Percentiles rank a stretch among this genome's conserved stretches.
Conservation (phyloP, 495 filamentous ascomycete genomes). For the Hapsidospora chrysogenum region DNA sequence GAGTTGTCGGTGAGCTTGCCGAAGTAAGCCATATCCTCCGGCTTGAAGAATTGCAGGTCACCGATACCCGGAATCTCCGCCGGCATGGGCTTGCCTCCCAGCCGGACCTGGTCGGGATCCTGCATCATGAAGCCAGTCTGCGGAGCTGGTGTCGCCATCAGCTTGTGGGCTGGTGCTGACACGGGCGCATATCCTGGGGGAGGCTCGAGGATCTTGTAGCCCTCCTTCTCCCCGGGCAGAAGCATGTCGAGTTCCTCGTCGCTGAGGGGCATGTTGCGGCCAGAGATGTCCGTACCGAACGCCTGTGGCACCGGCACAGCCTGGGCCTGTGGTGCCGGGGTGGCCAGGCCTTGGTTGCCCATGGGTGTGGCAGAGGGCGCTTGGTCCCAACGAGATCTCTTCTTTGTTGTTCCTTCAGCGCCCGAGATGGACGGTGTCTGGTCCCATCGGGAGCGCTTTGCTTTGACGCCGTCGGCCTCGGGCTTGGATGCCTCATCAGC, state of each 20-base stretch:
- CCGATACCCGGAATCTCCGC: conserved; percentile 96
- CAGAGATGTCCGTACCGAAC: conserved; percentile 72
- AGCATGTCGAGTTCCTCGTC: conserved; percentile 91
- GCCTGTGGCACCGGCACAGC: conserved; percentile 34
- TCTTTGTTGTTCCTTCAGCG: conserved; percentile 39
- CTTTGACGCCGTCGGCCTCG: not conserved
- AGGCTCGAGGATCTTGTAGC: conserved; percentile 85
- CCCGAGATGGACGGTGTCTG: conserved; percentile 53
- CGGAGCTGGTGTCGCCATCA: conserved; percentile 57
- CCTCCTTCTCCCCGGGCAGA: conserved; percentile 60
- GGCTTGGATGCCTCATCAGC: conserved; percentile 34
- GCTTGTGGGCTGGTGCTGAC: conserved; percentile 55
- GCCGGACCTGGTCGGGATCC: conserved; percentile 65
- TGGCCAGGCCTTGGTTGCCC: conserved; percentile 64
- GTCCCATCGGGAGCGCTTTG: conserved; percentile 75
- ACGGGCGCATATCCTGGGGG: conserved; percentile 88
- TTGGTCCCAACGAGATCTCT: conserved; percentile 79
- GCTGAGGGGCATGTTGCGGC: conserved; percentile 60
- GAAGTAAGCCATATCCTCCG: conserved; percentile 98
- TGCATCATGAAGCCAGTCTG: conserved; percentile 93
- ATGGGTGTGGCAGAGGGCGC: conserved; percentile 74
- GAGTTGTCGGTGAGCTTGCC: conserved; percentile 89
- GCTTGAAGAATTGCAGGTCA: conserved; percentile 96
- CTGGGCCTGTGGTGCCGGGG: conserved; percentile 73
- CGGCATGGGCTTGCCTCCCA: conserved; percentile 80